phyloP scores from a whole-genome alignment of 164 flowering plant genomes.

The Sedum album region DNA sequence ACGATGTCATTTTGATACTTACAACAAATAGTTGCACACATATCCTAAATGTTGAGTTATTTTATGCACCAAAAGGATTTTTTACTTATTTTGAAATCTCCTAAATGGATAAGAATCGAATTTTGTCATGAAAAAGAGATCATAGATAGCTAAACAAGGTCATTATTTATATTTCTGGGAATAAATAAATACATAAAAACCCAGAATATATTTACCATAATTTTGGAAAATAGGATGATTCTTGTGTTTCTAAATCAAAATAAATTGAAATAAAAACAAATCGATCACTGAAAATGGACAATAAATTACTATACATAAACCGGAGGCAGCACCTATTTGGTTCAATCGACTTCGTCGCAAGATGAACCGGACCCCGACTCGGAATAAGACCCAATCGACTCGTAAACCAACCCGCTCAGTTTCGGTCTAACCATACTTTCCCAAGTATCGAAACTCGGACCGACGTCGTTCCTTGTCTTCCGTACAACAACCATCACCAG shows the following conservation, averaged over 20 bases:
- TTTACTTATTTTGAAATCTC: too few species aligned
- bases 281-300: not conserved
- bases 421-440: not conserved
- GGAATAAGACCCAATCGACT: not conserved
- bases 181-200: too few species aligned
- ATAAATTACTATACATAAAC: not conserved
- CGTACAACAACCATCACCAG: conserved; percentile 44
- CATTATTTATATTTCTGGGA: not conserved
- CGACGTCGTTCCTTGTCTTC: conserved; percentile 25
- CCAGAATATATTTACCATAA: too few species aligned
- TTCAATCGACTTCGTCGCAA: not conserved
- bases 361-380: not conserved
- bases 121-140: not conserved
- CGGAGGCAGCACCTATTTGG: not conserved
- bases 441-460: conserved; percentile 1
- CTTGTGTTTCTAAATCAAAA: too few species aligned
- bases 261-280: not conserved
- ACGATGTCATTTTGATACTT: too few species aligned
- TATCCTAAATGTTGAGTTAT: too few species aligned
- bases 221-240: too few species aligned
- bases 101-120: too few species aligned
- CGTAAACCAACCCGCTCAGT: not conserved
- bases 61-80: too few species aligned
- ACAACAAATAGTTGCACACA: too few species aligned
- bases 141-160: not conserved